Percentiles rank a stretch among this genome's conserved stretches.
Conservation (phyloP, 352 stramenopile species). For the Peronospora tabacina region DNA sequence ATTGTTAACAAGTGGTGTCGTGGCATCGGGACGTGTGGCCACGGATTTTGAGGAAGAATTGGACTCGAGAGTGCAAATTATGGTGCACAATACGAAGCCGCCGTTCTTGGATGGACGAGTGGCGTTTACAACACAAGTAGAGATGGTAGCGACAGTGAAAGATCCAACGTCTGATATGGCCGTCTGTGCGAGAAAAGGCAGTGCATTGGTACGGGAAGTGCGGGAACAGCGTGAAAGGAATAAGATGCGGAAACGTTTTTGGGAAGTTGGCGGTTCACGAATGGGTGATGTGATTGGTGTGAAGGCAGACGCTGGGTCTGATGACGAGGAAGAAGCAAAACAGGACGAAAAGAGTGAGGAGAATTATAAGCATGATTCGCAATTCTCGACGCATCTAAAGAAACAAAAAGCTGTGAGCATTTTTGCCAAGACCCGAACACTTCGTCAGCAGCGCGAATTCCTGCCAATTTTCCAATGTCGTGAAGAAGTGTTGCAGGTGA, state of each 20-base stretch:
- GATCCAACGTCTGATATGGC: constrained; percentile 95
- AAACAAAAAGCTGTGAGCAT: constrained; percentile 87
- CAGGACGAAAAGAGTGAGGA: constrained; percentile 46
- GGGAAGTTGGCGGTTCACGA: constrained; percentile 94
- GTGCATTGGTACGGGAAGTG: constrained; percentile 69
- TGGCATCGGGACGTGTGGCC: constrained; percentile 57
- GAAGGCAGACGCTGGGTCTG: constrained; percentile 46
- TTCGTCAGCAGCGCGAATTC: constrained; percentile 94
- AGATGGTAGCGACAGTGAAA: constrained; percentile 93
- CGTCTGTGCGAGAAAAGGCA: constrained; percentile 91
- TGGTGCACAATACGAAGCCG: constrained; percentile 97
- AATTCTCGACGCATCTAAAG: constrained; percentile 93
- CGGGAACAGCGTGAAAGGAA: constrained; percentile 69
- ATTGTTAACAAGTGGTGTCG: constrained; percentile 91
- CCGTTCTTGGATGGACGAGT: constrained; percentile 94
- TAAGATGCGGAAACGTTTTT: constrained; percentile 98
- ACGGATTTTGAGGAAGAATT: constrained; percentile 92
- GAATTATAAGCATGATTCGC: constrained; percentile 92
- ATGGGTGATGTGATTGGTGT: constrained; percentile 96
- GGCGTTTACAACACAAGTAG: constrained; percentile 91
- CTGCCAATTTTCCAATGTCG: constrained; percentile 94
- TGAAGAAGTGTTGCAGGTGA: constrained; percentile 94
- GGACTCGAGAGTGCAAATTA: constrained; percentile 91
- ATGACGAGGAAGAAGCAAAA: constrained; percentile 51
- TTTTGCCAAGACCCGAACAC: constrained; percentile 94